Evolutionary conservation across 257 asterid genomes (phyloP).

Genomic region (Solanum infundibuliforme): DNA sequence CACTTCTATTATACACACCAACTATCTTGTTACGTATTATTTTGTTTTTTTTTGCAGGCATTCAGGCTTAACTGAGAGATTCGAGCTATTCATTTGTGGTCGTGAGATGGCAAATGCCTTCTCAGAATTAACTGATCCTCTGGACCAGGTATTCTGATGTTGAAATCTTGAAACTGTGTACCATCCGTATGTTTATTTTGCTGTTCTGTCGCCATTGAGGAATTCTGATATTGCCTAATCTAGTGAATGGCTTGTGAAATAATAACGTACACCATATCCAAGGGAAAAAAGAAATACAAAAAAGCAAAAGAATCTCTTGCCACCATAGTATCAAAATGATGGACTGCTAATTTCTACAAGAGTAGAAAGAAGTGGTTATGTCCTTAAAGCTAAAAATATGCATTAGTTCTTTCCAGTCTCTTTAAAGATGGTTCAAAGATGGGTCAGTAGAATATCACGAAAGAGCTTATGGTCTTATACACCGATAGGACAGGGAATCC

Average conservation of each 20-base stretch:
- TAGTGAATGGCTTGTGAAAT: neutral
- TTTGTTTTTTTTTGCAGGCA: conserved; percentile 22
- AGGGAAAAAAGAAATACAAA: neutral
- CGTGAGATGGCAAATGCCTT: conserved; percentile 90
- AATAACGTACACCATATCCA: neutral
- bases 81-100: conserved; percentile 85
- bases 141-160: conserved; percentile 56
- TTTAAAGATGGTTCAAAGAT: neutral
- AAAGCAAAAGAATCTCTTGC: neutral
- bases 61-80: conserved; percentile 90
- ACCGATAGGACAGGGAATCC: neutral
- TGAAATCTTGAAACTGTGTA: neutral
- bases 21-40: neutral
- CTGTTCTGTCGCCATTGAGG: neutral
- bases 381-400: neutral
- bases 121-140: conserved; percentile 92
- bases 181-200: neutral
- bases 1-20: neutral
- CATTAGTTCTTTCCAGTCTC: neutral
- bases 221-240: neutral
- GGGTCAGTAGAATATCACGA: neutral
- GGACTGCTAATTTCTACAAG: fast-evolving
- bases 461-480: neutral
- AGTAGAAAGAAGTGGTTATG: neutral
- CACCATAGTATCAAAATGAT: neutral